These are phyloP conservation scores for Balakata baccata DNA, from an alignment of 345 rosid genomes.

Conservation along the genomic window DNA sequence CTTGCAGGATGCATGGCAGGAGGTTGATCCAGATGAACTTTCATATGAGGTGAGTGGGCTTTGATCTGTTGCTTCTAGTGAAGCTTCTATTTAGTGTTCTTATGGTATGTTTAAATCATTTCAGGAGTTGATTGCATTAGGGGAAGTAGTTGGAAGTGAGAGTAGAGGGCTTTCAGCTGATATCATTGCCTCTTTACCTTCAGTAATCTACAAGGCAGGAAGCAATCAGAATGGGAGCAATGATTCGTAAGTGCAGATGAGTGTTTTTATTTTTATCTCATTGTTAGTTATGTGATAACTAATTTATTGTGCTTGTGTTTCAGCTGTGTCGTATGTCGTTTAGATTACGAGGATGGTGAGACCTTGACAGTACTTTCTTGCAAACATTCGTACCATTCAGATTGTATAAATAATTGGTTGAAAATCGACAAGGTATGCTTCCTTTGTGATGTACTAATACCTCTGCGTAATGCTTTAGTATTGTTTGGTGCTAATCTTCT, in stretches of 20 bases:
- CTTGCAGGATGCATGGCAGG: constrained; percentile 85
- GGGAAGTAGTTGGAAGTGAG: constrained; percentile 86
- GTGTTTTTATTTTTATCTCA: constrained; percentile 16
- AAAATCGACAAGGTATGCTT: constrained; percentile 75
- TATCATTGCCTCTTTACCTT: constrained; percentile 73
- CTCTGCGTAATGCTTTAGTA: neutral
- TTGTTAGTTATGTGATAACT: constrained; percentile 1
- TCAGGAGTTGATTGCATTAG: constrained; percentile 90
- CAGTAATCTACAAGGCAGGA: constrained; percentile 62
- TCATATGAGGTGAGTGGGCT: constrained; percentile 67
- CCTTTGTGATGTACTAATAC: neutral
- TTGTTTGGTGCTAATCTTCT: neutral
- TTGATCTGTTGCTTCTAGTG: constrained; percentile 11
- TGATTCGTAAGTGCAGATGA: constrained; percentile 65
- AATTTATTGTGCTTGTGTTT: constrained; percentile 20
- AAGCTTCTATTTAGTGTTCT: constrained; percentile 7
- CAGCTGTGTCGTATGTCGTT: constrained; percentile 91
- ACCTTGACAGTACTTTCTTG: constrained; percentile 77
- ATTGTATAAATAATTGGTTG: constrained; percentile 94
- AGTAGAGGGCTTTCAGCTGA: constrained; percentile 89
- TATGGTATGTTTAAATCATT: constrained; percentile 4
- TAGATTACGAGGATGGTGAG: constrained; percentile 87
- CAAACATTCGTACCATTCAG: constrained; percentile 90
- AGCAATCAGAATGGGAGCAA: constrained; percentile 72
- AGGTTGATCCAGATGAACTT: constrained; percentile 88